phyloP scores from a whole-genome alignment of 176 grass and related monocot genomes.

The Phoenix dactylifera region DNA sequence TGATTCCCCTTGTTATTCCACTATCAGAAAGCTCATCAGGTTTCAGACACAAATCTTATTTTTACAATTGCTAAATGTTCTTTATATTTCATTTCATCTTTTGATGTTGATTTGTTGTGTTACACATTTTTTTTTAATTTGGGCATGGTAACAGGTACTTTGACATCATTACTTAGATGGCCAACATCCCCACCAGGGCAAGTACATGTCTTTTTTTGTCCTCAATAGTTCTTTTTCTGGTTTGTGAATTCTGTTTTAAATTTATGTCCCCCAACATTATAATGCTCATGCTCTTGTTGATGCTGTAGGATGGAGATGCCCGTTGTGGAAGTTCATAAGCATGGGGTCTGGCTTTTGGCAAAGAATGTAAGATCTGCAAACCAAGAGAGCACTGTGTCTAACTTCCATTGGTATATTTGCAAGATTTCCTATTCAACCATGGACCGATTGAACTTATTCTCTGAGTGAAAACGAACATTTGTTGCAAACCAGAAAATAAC shows the following conservation, averaged over 20 bases:
- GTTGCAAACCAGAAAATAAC: not conserved
- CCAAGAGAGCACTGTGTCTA: not conserved
- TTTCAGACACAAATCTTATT: slow-evolving; percentile 13
- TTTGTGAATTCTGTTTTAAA: not conserved
- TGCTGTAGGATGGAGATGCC: slow-evolving; percentile 95
- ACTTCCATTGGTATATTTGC: not conserved
- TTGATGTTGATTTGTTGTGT: too few species aligned
- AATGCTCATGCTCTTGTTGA: slow-evolving; percentile 4
- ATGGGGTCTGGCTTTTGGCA: slow-evolving; percentile 90
- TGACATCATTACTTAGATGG: slow-evolving; percentile 96
- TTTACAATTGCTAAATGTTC: not conserved
- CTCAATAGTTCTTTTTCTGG: slow-evolving; percentile 12
- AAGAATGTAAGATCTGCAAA: slow-evolving; percentile 60
- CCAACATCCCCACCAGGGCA: slow-evolving; percentile 94
- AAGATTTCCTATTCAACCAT: too few species aligned
- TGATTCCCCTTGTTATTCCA: slow-evolving; percentile 75
- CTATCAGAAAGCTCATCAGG: slow-evolving; percentile 79
- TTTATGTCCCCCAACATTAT: not conserved
- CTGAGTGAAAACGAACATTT: not conserved
- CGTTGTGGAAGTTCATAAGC: slow-evolving; percentile 67
- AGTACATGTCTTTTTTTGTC: slow-evolving; percentile 14
- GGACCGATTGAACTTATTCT: too few species aligned
- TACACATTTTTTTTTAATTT: slow-evolving; percentile 14
- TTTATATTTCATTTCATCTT: slow-evolving; percentile 3
- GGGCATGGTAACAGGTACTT: slow-evolving; percentile 45